Evolutionary conservation across 306 rosid genomes (phyloP).

Genomic region (Mimosa bimucronata): DNA sequence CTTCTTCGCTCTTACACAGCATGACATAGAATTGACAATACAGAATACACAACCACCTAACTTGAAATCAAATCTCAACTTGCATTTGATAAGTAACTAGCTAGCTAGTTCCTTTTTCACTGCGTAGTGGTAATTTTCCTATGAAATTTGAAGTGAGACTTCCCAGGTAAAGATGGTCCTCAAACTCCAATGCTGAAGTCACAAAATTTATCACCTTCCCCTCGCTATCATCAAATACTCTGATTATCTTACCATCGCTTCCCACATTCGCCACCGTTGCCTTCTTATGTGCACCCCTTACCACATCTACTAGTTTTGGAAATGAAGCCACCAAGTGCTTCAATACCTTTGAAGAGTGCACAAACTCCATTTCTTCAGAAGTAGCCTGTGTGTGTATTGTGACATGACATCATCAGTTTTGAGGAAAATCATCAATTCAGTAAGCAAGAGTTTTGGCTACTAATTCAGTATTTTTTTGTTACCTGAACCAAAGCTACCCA

Average conservation of each 20-base stretch:
- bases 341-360: conserved; percentile 53
- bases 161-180: conserved; percentile 77
- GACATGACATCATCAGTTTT: neutral
- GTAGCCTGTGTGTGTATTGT: conserved; percentile 10
- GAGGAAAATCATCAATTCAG: neutral
- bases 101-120: neutral
- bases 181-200: conserved; percentile 71
- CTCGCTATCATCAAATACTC: conserved; percentile 51
- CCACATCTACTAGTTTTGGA: conserved; percentile 42
- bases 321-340: conserved; percentile 69
- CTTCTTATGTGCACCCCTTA: conserved; percentile 32
- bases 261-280: conserved; percentile 70
- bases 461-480: neutral
- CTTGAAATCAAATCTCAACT: neutral
- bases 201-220: conserved; percentile 68
- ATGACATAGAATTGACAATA: neutral
- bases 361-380: conserved; percentile 50
- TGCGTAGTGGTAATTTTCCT: conserved; percentile 53
- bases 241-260: conserved; percentile 59
- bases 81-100: neutral
- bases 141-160: conserved; percentile 61
- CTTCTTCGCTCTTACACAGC: neutral
- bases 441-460: neutral
- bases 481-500: conserved; percentile 52
- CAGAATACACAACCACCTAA: neutral